Evolutionary conservation across 768 basidiomycete species (phyloP).

Genomic region (Suillus tomentosus): DNA sequence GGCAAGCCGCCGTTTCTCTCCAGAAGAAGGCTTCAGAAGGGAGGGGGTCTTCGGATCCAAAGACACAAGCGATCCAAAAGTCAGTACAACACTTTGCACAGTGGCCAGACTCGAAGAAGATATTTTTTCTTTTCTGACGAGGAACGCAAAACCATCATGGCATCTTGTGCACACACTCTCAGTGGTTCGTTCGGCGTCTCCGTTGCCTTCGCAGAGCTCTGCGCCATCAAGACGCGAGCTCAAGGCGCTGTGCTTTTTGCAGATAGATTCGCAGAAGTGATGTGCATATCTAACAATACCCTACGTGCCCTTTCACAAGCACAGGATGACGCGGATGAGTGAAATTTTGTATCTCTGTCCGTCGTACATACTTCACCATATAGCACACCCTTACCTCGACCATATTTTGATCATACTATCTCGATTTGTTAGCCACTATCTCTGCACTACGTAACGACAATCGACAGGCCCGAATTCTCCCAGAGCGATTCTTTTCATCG

Average conservation of each 20-base stretch:
- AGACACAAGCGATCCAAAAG: conserved; percentile 20
- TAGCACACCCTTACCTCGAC: neutral
- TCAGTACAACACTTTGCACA: conserved; percentile 25
- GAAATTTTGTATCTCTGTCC: neutral
- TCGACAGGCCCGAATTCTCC: neutral
- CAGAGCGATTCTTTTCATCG: neutral
- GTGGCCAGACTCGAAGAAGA: conserved; percentile 19
- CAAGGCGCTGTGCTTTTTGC: conserved; percentile 25
- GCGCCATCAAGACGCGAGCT: conserved; percentile 55
- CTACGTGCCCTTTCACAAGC: conserved; percentile 23
- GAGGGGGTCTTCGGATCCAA: conserved; percentile 27
- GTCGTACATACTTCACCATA: neutral
- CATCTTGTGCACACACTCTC: conserved; percentile 53
- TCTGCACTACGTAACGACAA: neutral
- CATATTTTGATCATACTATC: neutral
- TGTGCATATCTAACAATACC: conserved; percentile 24
- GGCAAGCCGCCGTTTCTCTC: conserved; percentile 13
- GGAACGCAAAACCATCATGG: conserved; percentile 44
- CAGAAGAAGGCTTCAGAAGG: conserved; percentile 6
- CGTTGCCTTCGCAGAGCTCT: conserved; percentile 55
- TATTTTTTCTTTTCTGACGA: conserved; percentile 29
- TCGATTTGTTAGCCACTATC: neutral
- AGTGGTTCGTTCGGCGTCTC: conserved; percentile 46
- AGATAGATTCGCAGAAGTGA: conserved; percentile 26
- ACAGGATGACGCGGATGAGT: conserved; percentile 10